A percentile compares a stretch with the other conserved stretches of the same genome.
phyloP scores from a whole-genome alignment of 1,284 basidiomycete genomes.

The Ustilago trichophora region DNA sequence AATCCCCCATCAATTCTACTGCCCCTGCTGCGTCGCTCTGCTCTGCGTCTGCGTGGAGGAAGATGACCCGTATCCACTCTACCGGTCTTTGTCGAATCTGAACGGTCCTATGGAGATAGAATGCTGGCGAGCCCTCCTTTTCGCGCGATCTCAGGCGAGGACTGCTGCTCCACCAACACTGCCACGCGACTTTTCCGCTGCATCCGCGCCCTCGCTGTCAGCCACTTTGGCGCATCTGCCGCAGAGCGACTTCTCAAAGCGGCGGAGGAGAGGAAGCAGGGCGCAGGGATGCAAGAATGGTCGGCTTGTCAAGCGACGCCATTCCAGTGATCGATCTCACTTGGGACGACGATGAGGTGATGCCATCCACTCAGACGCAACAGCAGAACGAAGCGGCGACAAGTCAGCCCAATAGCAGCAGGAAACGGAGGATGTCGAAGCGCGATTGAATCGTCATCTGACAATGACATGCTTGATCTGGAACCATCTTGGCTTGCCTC shows the following conservation, averaged over 20 bases:
- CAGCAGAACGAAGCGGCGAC: neutral
- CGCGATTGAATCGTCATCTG: constrained; percentile 9
- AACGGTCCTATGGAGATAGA: constrained; percentile 39
- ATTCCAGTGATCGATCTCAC: constrained; percentile 41
- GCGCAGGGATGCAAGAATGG: neutral
- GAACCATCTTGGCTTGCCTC: neutral
- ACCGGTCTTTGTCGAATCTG: constrained; percentile 36
- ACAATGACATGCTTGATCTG: neutral
- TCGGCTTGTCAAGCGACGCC: constrained; percentile 9
- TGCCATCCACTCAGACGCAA: neutral
- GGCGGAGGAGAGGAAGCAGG: too few relatives aligned
- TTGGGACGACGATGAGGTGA: constrained; percentile 33
- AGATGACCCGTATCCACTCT: neutral
- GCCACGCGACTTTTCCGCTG: too few relatives aligned
- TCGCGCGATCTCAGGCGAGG: constrained; percentile 47
- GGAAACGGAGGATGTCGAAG: constrained; percentile 29
- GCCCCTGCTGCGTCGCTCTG: neutral
- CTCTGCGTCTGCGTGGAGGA: neutral
- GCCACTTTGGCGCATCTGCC: too few relatives aligned
- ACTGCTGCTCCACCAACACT: constrained; percentile 3
- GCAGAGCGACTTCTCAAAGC: too few relatives aligned
- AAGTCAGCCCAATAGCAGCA: neutral
- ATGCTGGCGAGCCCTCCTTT: constrained; percentile 42
- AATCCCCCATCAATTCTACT: too few relatives aligned
- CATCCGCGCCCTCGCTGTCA: too few relatives aligned